Evolutionary conservation across 164 flowering plant species (phyloP).

Genomic region (Euptelea pleiosperma): DNA sequence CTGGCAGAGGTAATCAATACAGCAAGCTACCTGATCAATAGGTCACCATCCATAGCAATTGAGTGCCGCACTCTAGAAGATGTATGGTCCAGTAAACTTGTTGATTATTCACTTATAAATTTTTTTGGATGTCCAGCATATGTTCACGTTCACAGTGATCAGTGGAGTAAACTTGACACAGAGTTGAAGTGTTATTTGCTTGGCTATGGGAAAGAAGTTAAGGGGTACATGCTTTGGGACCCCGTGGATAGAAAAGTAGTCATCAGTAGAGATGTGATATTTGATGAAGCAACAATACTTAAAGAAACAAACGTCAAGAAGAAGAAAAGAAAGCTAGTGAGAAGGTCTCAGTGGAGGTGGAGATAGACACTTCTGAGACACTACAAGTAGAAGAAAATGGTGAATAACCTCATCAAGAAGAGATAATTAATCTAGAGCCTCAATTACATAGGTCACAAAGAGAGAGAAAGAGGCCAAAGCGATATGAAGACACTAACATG

Average conservation of each 20-base stretch:
- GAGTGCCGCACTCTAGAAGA: not conserved
- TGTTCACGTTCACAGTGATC: too few relatives aligned
- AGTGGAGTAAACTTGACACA: too few relatives aligned
- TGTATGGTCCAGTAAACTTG: not conserved
- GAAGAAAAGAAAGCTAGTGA: not conserved
- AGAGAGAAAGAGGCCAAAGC: too few relatives aligned
- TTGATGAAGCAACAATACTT: not conserved
- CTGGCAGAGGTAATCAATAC: too few relatives aligned
- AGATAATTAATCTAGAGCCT: too few relatives aligned
- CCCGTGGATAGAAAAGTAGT: not conserved
- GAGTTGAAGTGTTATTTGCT: not conserved
- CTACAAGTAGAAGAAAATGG: too few relatives aligned
- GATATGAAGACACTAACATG: too few relatives aligned
- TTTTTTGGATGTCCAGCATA: not conserved
- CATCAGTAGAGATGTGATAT: not conserved
- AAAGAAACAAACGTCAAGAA: too few relatives aligned
- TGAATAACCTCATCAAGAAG: too few relatives aligned
- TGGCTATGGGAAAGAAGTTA: not conserved
- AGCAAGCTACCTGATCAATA: not conserved
- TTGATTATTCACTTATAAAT: not conserved
- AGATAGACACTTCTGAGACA: too few relatives aligned
- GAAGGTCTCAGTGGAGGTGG: too few relatives aligned
- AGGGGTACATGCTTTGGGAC: not conserved
- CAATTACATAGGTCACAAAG: too few relatives aligned
- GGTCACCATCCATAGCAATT: not conserved